phyloP scores from a whole-genome alignment of 2,329 filamentous ascomycete genomes.

The Diaporthe citri region DNA sequence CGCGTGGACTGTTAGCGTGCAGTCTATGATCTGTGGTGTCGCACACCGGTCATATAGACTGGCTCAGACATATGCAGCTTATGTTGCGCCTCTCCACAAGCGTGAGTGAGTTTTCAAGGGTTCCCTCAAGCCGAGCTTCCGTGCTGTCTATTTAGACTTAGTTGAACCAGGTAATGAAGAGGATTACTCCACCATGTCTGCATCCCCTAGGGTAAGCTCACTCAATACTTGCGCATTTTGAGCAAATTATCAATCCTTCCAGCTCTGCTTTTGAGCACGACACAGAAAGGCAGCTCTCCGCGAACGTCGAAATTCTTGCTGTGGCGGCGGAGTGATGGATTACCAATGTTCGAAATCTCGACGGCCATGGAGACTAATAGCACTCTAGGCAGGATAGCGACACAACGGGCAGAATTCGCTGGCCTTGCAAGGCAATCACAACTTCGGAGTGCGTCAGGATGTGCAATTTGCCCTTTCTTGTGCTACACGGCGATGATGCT shows the following conservation, averaged over 20 bases:
- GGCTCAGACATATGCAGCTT: not conserved
- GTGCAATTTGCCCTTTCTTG: not conserved
- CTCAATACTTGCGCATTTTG: not conserved
- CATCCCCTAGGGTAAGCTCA: not conserved
- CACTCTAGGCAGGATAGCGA: too few relatives aligned
- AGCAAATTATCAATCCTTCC: conserved; percentile 10
- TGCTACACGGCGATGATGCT: not conserved
- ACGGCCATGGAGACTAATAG: too few relatives aligned
- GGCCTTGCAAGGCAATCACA: too few relatives aligned
- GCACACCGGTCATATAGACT: too few relatives aligned
- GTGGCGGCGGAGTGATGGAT: not conserved
- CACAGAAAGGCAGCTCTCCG: not conserved
- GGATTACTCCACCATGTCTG: not conserved
- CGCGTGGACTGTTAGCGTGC: not conserved
- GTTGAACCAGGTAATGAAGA: not conserved
- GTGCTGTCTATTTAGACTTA: not conserved
- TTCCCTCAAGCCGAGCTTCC: not conserved
- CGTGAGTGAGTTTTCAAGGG: not conserved
- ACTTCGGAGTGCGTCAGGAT: too few relatives aligned
- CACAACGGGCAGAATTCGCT: too few relatives aligned
- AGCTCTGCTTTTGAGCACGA: not conserved
- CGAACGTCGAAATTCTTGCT: not conserved
- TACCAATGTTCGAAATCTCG: not conserved
- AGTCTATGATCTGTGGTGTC: not conserved
- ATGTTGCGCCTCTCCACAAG: not conserved